phyloP scores from a whole-genome alignment of 139 green algal genomes.

The Haematococcus sp. region DNA sequence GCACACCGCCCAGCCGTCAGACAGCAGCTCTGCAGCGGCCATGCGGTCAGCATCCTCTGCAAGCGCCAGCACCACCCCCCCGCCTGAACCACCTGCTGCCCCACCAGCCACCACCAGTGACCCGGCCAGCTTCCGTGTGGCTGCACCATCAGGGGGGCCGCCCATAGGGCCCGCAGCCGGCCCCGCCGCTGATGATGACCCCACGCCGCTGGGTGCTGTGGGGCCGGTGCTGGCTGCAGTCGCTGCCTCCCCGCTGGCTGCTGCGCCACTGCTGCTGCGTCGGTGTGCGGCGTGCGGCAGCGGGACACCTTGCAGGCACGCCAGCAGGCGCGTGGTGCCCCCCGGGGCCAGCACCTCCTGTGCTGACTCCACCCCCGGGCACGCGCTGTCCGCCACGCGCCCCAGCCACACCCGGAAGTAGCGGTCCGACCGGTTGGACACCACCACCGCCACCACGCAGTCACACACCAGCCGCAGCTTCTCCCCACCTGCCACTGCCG shows the following conservation, averaged over 20 bases:
- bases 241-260: neutral
- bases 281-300: neutral
- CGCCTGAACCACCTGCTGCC: no score
- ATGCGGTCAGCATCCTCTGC: constrained; percentile 27
- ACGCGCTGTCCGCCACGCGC: constrained; percentile 5
- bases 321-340: constrained; percentile 13
- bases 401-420: constrained; percentile 29
- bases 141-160: no score
- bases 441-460: constrained; percentile 13
- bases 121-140: no score
- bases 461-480: constrained; percentile 10
- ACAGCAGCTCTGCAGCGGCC: constrained; percentile 21
- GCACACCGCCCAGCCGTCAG: constrained; percentile 23
- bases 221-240: neutral
- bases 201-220: no score
- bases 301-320: constrained; percentile 1
- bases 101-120: no score
- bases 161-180: no score
- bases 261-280: no score
- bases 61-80: constrained; percentile 7
- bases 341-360: constrained; percentile 23
- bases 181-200: no score
- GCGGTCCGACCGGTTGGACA: constrained; percentile 17
- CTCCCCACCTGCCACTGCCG: neutral
- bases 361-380: neutral